Percentiles rank a stretch among this genome's conserved stretches.
Evolutionary conservation across 768 basidiomycete genomes (phyloP).

Genomic region (Tephrocybe sp.): DNA sequence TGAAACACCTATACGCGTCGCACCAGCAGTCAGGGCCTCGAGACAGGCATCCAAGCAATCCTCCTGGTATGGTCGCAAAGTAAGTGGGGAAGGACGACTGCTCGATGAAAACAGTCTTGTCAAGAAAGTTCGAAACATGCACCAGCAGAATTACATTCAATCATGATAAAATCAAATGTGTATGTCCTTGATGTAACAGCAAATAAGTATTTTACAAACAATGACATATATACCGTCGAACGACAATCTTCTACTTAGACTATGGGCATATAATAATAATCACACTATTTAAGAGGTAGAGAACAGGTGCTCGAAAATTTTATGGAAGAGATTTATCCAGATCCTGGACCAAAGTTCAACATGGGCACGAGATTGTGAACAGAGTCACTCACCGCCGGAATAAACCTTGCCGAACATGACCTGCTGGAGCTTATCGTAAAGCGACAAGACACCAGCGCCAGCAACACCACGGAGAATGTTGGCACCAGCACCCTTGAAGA

Average conservation of each 20-base stretch:
- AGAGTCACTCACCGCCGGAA: slow-evolving; percentile 73
- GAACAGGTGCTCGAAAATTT: too few relatives aligned
- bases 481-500: slow-evolving; percentile 99
- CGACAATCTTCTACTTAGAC: not conserved
- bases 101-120: slow-evolving; percentile 9
- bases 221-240: not conserved
- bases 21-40: slow-evolving; percentile 66
- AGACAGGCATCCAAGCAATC: slow-evolving; percentile 76
- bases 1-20: slow-evolving; percentile 78
- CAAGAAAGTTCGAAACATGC: slow-evolving; percentile 11
- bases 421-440: slow-evolving; percentile 98
- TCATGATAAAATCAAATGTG: too few relatives aligned
- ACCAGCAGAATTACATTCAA: not conserved
- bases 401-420: slow-evolving; percentile 99
- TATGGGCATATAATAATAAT: not conserved
- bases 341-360: slow-evolving; percentile 29
- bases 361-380: too few relatives aligned
- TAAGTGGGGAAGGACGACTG: slow-evolving; percentile 20
- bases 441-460: slow-evolving; percentile 98
- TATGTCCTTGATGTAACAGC: not conserved
- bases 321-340: slow-evolving; percentile 39
- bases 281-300: not conserved
- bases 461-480: slow-evolving; percentile 98
- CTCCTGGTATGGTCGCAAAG: slow-evolving; percentile 87
- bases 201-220: too few relatives aligned